A percentile compares a stretch with the other conserved stretches of the same genome.
Conservation (phyloP, 73 alveolate genomes). For the Paramecium sonneborni region DNA sequence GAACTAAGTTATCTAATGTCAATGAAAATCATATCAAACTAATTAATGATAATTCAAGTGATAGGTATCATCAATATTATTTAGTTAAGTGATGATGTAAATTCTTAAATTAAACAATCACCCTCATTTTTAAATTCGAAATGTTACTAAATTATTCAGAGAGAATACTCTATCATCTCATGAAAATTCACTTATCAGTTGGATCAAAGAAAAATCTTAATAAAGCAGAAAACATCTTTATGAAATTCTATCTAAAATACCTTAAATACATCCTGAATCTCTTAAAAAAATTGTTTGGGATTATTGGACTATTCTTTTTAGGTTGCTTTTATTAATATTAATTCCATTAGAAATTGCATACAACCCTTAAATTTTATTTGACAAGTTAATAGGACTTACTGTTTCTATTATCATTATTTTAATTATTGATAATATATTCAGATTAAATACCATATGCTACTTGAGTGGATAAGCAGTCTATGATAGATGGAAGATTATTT, state of each 20-base stretch:
- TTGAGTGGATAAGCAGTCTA: neutral
- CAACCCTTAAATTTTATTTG: neutral
- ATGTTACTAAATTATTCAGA: neutral
- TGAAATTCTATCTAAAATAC: neutral
- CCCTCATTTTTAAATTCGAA: neutral
- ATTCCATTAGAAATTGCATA: slow-evolving; percentile 42
- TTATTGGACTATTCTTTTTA: neutral
- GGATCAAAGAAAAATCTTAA: neutral
- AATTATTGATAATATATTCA: neutral
- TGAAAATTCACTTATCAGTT: neutral
- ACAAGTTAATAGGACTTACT: neutral
- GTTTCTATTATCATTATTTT: neutral
- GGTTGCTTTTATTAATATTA: slow-evolving; percentile 11
- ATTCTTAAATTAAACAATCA: neutral
- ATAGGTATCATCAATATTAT: neutral
- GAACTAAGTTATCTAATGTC: neutral
- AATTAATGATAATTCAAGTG: slow-evolving; percentile 16
- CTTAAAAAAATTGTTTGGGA: neutral
- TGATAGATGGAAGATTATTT: neutral
- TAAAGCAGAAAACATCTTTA: neutral
- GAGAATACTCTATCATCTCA: neutral
- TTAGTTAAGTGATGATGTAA: neutral
- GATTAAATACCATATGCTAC: slow-evolving; percentile 21
- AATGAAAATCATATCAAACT: neutral
- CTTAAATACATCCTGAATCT: slow-evolving; percentile 28